phyloP scores from a whole-genome alignment of 495 filamentous ascomycete genomes.

The Penicillium herquei region DNA sequence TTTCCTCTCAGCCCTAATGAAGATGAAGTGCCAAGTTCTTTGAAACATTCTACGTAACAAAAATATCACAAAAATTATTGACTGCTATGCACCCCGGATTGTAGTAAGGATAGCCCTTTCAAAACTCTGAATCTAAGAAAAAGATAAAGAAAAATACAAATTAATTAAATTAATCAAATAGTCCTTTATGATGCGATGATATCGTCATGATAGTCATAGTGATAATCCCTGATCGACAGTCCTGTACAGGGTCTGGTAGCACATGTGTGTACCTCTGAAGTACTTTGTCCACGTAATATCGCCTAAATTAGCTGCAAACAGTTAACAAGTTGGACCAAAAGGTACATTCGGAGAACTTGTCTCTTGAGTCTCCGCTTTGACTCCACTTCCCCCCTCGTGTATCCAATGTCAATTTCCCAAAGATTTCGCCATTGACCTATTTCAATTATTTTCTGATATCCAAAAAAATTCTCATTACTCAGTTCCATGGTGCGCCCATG shows the following conservation, averaged over 20 bases:
- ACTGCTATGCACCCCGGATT: background rate
- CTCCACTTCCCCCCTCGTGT: background rate
- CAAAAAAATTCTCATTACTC: background rate
- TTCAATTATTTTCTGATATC: conserved; percentile 13
- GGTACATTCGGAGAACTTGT: conserved; percentile 12
- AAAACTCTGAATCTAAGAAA: background rate
- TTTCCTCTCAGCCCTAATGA: background rate
- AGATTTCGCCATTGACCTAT: no score
- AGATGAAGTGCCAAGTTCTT: background rate
- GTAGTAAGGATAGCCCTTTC: background rate
- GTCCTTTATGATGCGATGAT: background rate
- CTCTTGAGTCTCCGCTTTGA: conserved; percentile 2
- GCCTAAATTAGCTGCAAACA: background rate
- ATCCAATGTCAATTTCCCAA: background rate
- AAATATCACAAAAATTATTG: no score
- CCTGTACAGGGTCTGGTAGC: background rate
- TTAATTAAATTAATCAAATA: background rate
- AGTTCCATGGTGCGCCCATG: no score
- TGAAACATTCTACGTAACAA: no score
- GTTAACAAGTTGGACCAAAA: no score
- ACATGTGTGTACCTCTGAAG: conserved; percentile 1
- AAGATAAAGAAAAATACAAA: background rate
- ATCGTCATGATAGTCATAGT: conserved; percentile 5
- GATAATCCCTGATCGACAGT: conserved; percentile 1
- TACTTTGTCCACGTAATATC: background rate